Evolutionary conservation across 2,329 filamentous ascomycete genomes (phyloP), one percentile per base, ranked within the genome.

Genomic region (Truncatella angustata): DNA sequence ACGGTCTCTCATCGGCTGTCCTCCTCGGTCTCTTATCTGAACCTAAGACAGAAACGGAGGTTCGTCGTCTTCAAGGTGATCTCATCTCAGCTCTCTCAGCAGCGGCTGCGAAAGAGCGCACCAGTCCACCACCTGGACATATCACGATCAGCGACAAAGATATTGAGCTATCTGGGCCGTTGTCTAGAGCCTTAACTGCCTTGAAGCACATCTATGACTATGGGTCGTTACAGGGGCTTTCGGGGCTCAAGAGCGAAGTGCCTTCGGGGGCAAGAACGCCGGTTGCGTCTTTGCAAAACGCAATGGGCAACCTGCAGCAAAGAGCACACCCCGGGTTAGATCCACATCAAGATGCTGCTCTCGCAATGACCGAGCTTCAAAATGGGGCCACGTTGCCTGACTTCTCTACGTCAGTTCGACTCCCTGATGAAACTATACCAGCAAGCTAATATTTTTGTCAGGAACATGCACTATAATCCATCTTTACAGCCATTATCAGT

Each of bases 121-220:
- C 72, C 43, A 67, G 61, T 40, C 80, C 80, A 1, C 75, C 80
- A 2, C 73, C 78, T 7, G 72, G 75, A 0, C 76, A 82, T 56
- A 78, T 84, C 26, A 70, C 73, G 10, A 76, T 75, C 40, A 80
- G 77, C 2, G 80, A 83, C 60, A 80, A 78, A 58, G 81, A 85
- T 40, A 84, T 85, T 46, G 81, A 84, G 59, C 72, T 85, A 2
- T 84, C 80, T 0, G 84, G 84, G 0, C 84, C 84, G 1, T 66
- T 87, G 2, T 85, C 78, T 51, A 72, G 84, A 50, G 84, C 84
- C 1, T 69, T 87, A 23, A 78, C 76, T 4, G 84, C 84, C 0
- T 70, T 87, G 26, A 82, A 77, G 58, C 86, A 85, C 59, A 86
- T 87, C 2, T 87, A 87, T 61, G 82, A 86, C 60, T 81, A 86